Conservation (phyloP, 371 early-diverging fungal genomes). For the Basidiobolus meristosporus region DNA sequence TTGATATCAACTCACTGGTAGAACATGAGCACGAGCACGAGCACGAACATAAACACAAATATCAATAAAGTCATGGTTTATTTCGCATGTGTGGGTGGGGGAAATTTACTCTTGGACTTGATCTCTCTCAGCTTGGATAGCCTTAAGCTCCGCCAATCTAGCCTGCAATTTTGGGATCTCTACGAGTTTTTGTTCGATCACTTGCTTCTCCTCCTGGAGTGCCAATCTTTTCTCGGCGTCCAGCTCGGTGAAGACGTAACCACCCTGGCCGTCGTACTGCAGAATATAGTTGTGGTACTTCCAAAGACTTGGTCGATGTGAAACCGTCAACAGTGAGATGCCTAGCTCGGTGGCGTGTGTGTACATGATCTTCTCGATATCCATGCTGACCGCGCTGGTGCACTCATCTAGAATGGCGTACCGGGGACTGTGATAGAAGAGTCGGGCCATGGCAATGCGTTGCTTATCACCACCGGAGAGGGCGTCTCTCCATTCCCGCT, state of each 20-base stretch:
- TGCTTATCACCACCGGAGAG: slow-evolving; percentile 78
- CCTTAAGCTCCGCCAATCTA: slow-evolving; percentile 35
- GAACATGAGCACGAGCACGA: too few relatives aligned
- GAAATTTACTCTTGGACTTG: too few relatives aligned
- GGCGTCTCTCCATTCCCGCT: slow-evolving; percentile 68
- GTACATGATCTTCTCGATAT: slow-evolving; percentile 78
- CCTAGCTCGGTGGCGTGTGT: slow-evolving; percentile 64
- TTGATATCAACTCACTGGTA: too few relatives aligned
- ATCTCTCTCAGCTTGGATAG: slow-evolving; percentile 13
- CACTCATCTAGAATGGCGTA: slow-evolving; percentile 85
- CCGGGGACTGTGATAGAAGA: slow-evolving; percentile 78
- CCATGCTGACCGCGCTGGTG: slow-evolving; percentile 81
- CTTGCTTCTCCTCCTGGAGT: slow-evolving; percentile 47
- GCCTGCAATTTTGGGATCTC: slow-evolving; percentile 49
- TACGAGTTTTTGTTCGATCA: slow-evolving; percentile 47
- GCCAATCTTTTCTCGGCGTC: slow-evolving; percentile 76
- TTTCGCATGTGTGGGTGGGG: too few relatives aligned
- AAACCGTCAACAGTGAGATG: slow-evolving; percentile 73
- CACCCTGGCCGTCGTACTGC: slow-evolving; percentile 79
- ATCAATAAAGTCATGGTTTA: too few relatives aligned
- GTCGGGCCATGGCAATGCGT: slow-evolving; percentile 73
- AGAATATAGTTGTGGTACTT: slow-evolving; percentile 70
- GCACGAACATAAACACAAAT: too few relatives aligned
- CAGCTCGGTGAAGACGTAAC: slow-evolving; percentile 64
- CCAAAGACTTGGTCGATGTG: slow-evolving; percentile 74